Evolutionary conservation across 768 basidiomycete species (phyloP).

Genomic region (Boletus rubroflammeus): DNA sequence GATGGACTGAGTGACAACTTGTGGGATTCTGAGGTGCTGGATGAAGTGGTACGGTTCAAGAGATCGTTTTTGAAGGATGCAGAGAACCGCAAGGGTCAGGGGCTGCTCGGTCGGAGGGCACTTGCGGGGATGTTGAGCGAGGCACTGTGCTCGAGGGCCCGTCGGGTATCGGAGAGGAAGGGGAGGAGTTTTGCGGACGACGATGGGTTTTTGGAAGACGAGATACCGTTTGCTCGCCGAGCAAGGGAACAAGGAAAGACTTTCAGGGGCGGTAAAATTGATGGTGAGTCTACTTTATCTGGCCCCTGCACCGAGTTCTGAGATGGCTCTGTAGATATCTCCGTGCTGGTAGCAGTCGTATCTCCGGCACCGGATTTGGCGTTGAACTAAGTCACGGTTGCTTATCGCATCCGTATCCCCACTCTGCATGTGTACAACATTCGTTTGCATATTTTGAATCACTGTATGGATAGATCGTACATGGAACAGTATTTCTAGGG

Average conservation of each 20-base stretch:
- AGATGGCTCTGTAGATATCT: constrained; percentile 46
- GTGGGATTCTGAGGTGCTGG: constrained; percentile 85
- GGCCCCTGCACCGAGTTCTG: background rate
- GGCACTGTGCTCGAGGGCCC: constrained; percentile 76
- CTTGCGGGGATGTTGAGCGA: constrained; percentile 72
- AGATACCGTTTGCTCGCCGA: constrained; percentile 82
- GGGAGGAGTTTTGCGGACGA: constrained; percentile 23
- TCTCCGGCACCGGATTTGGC: constrained; percentile 39
- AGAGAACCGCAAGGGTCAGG: constrained; percentile 12
- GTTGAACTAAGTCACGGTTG: constrained; percentile 10
- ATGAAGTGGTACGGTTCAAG: constrained; percentile 68
- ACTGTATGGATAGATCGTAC: constrained; percentile 28
- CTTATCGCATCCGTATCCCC: constrained; percentile 13
- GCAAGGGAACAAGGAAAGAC: constrained; percentile 69
- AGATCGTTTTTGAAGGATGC: constrained; percentile 32
- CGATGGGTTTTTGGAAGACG: constrained; percentile 36
- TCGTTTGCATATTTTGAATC: constrained; percentile 17
- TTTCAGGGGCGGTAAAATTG: constrained; percentile 81
- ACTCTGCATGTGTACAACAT: constrained; percentile 24
- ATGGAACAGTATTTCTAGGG: constrained; percentile 10
- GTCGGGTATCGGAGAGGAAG: constrained; percentile 58
- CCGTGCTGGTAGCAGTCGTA: constrained; percentile 63
- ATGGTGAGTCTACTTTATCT: constrained; percentile 49
- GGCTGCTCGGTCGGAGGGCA: constrained; percentile 45
- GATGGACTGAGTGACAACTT: constrained; percentile 85